Percentiles rank a stretch among this genome's conserved stretches.
Evolutionary conservation across 2,329 filamentous ascomycete species (phyloP).

Genomic region (Arthroderma sp.): DNA sequence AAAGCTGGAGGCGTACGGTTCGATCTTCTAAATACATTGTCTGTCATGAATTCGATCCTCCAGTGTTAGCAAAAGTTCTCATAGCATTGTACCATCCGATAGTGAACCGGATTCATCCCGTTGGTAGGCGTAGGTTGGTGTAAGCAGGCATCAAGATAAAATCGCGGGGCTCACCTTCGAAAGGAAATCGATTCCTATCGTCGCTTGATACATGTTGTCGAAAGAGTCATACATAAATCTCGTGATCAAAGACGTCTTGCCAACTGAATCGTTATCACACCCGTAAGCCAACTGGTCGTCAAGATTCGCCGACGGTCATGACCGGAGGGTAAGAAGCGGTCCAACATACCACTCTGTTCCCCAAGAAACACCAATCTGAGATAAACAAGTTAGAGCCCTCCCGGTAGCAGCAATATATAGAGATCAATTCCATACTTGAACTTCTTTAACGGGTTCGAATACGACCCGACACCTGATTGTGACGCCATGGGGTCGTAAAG

Average conservation of each 20-base stretch:
- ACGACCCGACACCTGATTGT: conserved; percentile 62
- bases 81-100: too few species aligned
- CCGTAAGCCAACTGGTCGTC: conserved; percentile 5
- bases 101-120: too few species aligned
- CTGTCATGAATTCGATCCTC: conserved; percentile 28
- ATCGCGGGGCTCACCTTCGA: conserved; percentile 58
- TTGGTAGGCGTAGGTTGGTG: background rate
- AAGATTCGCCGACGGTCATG: background rate
- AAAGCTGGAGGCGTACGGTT: conserved; percentile 91
- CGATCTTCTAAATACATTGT: conserved; percentile 99
- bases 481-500: conserved; percentile 53
- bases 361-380: conserved; percentile 85
- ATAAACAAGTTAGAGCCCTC: background rate
- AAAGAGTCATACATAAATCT: conserved; percentile 99
- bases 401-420: background rate
- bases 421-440: conserved; percentile 61
- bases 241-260: conserved; percentile 96
- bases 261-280: conserved; percentile 46
- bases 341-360: conserved; percentile 79
- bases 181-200: conserved; percentile 97
- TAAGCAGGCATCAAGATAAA: background rate
- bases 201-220: conserved; percentile 99
- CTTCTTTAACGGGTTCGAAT: conserved; percentile 99
- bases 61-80: too few species aligned
- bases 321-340: background rate